phyloP scores from a whole-genome alignment of 768 basidiomycete genomes.

The Coprinopsis marcescibilis region DNA sequence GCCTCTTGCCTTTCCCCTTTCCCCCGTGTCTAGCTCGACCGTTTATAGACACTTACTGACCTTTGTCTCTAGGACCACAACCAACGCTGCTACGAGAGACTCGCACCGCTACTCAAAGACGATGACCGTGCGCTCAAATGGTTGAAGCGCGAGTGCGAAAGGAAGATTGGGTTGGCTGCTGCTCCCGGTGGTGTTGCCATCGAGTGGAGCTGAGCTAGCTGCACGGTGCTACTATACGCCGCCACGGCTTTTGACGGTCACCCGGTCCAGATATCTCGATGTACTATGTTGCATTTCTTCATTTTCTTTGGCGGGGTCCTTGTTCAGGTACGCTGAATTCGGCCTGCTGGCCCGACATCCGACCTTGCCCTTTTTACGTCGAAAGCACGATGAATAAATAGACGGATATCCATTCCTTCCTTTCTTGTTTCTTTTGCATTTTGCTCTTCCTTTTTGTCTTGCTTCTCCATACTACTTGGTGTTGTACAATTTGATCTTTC shows the following conservation, averaged over 20 bases:
- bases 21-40: background rate
- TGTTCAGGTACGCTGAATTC: background rate
- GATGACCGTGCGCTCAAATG: conserved; percentile 70
- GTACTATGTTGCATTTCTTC: too few relatives aligned
- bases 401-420: background rate
- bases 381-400: background rate
- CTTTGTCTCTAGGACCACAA: conserved; percentile 65
- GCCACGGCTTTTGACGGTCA: background rate
- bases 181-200: conserved; percentile 68
- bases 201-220: conserved; percentile 66
- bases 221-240: background rate
- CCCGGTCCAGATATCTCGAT: too few relatives aligned
- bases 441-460: background rate
- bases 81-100: conserved; percentile 55
- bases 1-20: background rate
- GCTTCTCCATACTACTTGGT: background rate
- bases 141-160: conserved; percentile 71
- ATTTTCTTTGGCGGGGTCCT: too few relatives aligned
- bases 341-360: background rate
- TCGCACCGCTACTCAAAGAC: conserved; percentile 41
- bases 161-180: conserved; percentile 67
- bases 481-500: background rate
- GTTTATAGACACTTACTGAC: background rate
- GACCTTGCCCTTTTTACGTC: background rate
- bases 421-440: background rate